Evolutionary conservation across 345 rosid genomes (phyloP).

Genomic region (Noccaea bulbosa): DNA sequence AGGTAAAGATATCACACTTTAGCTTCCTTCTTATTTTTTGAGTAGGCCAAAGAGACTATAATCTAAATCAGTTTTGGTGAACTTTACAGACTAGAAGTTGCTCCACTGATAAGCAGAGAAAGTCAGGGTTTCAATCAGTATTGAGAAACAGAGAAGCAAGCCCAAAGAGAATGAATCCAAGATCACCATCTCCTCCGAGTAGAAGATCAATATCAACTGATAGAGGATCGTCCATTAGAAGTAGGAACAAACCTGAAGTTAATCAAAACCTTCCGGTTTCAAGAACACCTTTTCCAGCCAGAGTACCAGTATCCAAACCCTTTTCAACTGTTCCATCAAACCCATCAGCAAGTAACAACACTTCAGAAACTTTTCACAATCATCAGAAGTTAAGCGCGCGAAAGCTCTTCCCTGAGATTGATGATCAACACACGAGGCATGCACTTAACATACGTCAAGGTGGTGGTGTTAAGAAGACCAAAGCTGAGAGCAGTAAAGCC

Average conservation of each 20-base stretch:
- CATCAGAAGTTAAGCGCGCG: constrained; percentile 59
- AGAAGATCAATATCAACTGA: constrained; percentile 83
- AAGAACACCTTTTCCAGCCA: constrained; percentile 81
- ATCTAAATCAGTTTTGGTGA: constrained; percentile 28
- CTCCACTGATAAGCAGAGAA: constrained; percentile 88
- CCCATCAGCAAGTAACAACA: constrained; percentile 48
- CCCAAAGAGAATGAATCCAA: constrained; percentile 52
- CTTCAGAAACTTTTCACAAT: constrained; percentile 53
- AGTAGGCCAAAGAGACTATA: neutral
- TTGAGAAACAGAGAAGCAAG: constrained; percentile 61
- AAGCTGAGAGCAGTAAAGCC: constrained; percentile 60
- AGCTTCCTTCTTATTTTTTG: too few species aligned
- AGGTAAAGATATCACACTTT: constrained; percentile 54
- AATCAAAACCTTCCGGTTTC: constrained; percentile 59
- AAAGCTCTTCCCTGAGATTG: constrained; percentile 62
- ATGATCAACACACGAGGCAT: constrained; percentile 83
- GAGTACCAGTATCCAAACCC: constrained; percentile 71
- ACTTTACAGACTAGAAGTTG: constrained; percentile 73
- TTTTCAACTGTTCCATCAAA: constrained; percentile 47
- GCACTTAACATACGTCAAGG: constrained; percentile 82
- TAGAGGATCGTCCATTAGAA: constrained; percentile 65
- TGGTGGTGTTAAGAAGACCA: constrained; percentile 70
- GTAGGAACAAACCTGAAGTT: constrained; percentile 60
- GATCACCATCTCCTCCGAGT: constrained; percentile 78
- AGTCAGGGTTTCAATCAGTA: constrained; percentile 71